Percentiles rank a stretch among this genome's conserved stretches.
These are phyloP conservation scores for Anthracocystis panici-leucophaei DNA, from an alignment of 1,284 basidiomycete species.

Conservation along the genomic window DNA sequence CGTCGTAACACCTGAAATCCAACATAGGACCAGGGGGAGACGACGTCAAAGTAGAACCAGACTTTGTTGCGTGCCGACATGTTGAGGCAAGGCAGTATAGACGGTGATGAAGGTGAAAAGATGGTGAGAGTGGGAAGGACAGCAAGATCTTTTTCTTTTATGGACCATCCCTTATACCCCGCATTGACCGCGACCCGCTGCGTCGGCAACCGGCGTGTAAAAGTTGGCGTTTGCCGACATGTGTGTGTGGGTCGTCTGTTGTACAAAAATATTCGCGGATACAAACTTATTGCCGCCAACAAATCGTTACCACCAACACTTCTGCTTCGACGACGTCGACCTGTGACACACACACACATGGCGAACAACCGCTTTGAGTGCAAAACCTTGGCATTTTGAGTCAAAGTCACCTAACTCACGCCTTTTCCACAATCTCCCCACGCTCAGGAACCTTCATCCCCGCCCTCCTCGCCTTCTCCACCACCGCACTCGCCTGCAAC, in stretches of 20 bases:
- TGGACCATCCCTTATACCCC: constrained; percentile 17
- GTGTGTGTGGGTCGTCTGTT: not conserved
- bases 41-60: constrained; percentile 62
- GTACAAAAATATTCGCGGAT: too few relatives aligned
- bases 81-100: not conserved
- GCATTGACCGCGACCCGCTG: not conserved
- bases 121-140: not conserved
- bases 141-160: too few relatives aligned
- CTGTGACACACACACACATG: too few relatives aligned
- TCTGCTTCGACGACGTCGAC: too few relatives aligned
- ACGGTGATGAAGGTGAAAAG: too few relatives aligned
- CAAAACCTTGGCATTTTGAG: too few relatives aligned
- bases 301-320: too few relatives aligned
- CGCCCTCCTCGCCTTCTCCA: constrained; percentile 77
- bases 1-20: constrained; percentile 57
- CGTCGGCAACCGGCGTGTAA: too few relatives aligned
- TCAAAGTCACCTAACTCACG: not conserved
- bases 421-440: constrained; percentile 12
- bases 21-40: constrained; percentile 66
- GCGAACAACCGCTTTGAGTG: too few relatives aligned
- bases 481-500: constrained; percentile 75
- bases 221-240: not conserved
- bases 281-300: too few relatives aligned
- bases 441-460: constrained; percentile 75
- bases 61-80: constrained; percentile 49